phyloP scores from a whole-genome alignment of 371 early-diverging fungal genomes.

The Mucor ambiguus region DNA sequence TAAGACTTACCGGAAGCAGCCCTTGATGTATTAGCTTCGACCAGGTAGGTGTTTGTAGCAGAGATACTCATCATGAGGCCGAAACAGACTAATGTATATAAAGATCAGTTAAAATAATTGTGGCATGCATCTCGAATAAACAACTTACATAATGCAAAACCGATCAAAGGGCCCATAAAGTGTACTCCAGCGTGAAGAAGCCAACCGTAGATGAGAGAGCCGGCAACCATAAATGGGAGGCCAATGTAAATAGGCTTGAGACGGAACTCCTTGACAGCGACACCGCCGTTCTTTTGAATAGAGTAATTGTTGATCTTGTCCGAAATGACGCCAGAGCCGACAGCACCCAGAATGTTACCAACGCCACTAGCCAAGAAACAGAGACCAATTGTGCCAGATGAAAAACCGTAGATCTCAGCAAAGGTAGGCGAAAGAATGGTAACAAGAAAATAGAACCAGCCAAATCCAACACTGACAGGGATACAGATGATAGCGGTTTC shows the following conservation, averaged over 20 bases:
- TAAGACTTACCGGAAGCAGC: constrained; percentile 38
- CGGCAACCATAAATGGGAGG: constrained; percentile 23
- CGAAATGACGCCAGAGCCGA: constrained; percentile 35
- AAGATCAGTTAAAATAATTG: neutral
- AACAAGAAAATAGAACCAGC: constrained; percentile 49
- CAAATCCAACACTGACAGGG: constrained; percentile 39
- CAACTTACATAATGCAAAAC: constrained; percentile 20
- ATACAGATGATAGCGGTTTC: constrained; percentile 25
- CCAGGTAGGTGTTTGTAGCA: constrained; percentile 29
- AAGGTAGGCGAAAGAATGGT: constrained; percentile 47
- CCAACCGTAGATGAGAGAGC: constrained; percentile 42
- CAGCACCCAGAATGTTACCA: constrained; percentile 47
- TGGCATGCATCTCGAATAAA: neutral
- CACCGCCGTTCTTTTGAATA: constrained; percentile 18
- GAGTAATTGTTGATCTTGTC: constrained; percentile 23
- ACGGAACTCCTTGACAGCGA: constrained; percentile 19
- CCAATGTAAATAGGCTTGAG: constrained; percentile 25
- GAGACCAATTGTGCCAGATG: constrained; percentile 46
- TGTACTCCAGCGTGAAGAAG: constrained; percentile 20
- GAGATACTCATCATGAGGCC: constrained; percentile 37
- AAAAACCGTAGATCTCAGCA: constrained; percentile 37
- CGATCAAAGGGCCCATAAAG: constrained; percentile 36
- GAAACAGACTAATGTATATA: constrained; percentile 15
- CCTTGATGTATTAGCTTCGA: constrained; percentile 22
- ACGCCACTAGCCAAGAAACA: constrained; percentile 51